Evolutionary conservation across 306 rosid species (phyloP).

Genomic region (Vigna unguiculata): DNA sequence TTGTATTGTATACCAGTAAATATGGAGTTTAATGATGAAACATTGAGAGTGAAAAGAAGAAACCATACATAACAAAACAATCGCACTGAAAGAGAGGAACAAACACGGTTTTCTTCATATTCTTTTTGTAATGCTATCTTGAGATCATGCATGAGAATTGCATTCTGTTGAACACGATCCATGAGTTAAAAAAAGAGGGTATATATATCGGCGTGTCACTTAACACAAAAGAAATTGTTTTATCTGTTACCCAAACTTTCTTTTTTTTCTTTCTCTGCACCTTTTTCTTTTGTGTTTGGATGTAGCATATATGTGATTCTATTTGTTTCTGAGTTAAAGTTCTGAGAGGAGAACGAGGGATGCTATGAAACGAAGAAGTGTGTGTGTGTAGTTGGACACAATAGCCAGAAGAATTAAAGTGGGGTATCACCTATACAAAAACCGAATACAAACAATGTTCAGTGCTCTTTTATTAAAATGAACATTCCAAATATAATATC

Average conservation of each 20-base stretch:
- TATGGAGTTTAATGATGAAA: neutral
- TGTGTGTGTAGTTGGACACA: constrained; percentile 27
- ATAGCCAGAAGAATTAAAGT: constrained; percentile 30
- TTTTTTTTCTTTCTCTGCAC: neutral
- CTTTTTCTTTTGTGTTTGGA: constrained; percentile 36
- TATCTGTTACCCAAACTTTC: constrained; percentile 21
- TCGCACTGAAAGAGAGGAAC: neutral
- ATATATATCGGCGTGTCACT: constrained; percentile 40
- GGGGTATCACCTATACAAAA: constrained; percentile 20
- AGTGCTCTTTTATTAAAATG: constrained; percentile 39
- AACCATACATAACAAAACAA: neutral
- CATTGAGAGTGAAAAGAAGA: constrained; percentile 13
- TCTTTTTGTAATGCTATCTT: constrained; percentile 31
- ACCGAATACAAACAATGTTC: constrained; percentile 40
- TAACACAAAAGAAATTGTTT: constrained; percentile 6
- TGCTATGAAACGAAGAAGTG: constrained; percentile 32
- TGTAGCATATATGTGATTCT: constrained; percentile 53
- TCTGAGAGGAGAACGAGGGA: neutral
- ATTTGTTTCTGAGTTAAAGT: constrained; percentile 37
- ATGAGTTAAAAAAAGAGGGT: constrained; percentile 44
- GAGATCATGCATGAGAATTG: constrained; percentile 44
- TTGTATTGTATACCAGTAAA: neutral
- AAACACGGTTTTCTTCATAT: neutral
- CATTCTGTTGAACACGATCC: constrained; percentile 55
- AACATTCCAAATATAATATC: constrained; percentile 39